Evolutionary conservation across 441 rosid species (phyloP).

Genomic region (Metrosideros polymorpha): DNA sequence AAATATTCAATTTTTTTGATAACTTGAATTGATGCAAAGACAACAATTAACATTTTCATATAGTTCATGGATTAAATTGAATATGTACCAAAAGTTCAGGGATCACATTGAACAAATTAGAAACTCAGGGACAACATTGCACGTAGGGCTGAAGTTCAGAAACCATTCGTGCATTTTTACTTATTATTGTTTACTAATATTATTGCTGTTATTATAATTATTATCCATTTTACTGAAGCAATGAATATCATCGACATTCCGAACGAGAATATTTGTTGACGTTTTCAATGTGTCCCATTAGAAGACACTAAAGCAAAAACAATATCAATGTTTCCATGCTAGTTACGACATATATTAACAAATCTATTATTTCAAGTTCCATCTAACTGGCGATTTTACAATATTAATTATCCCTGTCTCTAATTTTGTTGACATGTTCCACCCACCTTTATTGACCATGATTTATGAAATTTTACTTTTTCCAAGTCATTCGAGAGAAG

Average conservation of each 20-base stretch:
- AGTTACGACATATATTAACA: background rate
- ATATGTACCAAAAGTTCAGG: no score
- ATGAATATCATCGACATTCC: background rate
- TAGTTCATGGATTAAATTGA: accelerated
- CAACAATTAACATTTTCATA: background rate
- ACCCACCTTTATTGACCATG: background rate
- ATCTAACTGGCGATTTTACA: background rate
- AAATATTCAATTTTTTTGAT: background rate
- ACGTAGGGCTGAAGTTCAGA: background rate
- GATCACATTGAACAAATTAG: no score
- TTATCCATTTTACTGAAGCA: background rate
- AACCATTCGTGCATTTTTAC: background rate
- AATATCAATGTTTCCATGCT: background rate
- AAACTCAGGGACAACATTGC: no score
- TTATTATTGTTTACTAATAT: background rate
- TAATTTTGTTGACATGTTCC: background rate
- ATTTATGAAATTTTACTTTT: background rate
- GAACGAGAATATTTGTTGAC: background rate
- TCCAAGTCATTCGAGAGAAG: background rate
- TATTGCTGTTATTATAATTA: no score
- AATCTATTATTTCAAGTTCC: background rate
- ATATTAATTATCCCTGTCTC: background rate
- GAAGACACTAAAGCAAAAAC: background rate
- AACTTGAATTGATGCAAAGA: background rate
- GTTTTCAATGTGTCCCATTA: background rate